Percentiles rank a stretch among this genome's conserved stretches.
phyloP scores from a whole-genome alignment of 352 stramenopile genomes.

The Thalassiosira tumida region DNA sequence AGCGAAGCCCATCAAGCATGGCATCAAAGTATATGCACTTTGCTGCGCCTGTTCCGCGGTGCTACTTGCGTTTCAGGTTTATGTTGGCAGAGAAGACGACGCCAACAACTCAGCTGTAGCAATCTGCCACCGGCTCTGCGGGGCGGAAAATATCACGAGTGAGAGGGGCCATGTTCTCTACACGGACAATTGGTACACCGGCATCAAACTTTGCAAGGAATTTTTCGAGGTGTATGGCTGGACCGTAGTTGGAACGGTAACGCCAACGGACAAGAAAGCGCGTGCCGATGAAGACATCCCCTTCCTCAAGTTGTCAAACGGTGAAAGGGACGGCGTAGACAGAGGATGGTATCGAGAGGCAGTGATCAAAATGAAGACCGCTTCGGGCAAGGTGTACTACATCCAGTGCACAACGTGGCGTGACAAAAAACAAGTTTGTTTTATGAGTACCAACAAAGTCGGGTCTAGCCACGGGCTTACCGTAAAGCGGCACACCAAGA shows the following conservation, averaged over 20 bases:
- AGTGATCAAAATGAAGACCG: conserved; percentile 16
- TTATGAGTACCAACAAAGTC: neutral
- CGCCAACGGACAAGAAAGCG: conserved; percentile 59
- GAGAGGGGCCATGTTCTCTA: conserved; percentile 13
- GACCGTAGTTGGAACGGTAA: conserved; percentile 47
- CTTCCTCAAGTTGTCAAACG: conserved; percentile 49
- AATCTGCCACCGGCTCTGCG: conserved; percentile 14
- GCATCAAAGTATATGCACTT: conserved; percentile 71
- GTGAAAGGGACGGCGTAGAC: neutral
- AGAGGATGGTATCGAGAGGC: conserved; percentile 58
- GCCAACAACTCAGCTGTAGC: neutral
- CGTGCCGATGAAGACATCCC: conserved; percentile 1
- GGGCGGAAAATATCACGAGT: neutral
- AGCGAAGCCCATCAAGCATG: conserved; percentile 77
- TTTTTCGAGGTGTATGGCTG: conserved; percentile 56
- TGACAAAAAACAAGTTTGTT: neutral
- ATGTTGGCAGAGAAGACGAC: conserved; percentile 44
- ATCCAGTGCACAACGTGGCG: neutral
- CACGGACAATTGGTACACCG: conserved; percentile 61
- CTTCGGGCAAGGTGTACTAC: conserved; percentile 24
- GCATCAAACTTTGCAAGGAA: conserved; percentile 22
- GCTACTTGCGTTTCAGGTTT: conserved; percentile 59
- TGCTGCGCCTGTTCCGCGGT: conserved; percentile 66
- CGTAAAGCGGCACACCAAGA: neutral
- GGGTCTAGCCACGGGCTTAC: neutral